Conservation (phyloP, 2,329 filamentous ascomycete genomes). For the Rugonectria rugulosa region DNA sequence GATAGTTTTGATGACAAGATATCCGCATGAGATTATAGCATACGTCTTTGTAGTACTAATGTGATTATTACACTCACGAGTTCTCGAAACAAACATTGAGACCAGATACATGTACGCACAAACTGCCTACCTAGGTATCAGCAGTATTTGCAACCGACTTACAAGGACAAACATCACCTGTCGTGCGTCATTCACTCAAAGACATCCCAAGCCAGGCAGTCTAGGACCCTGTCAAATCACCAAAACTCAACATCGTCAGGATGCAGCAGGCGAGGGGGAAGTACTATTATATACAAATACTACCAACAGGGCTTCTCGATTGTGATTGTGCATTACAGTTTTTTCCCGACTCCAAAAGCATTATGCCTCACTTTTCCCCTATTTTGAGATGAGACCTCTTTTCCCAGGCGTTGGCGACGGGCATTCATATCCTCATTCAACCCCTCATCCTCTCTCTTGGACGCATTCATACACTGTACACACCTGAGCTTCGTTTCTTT, state of each 20-base stretch:
- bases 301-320: slow-evolving; percentile 34
- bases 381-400: slow-evolving; percentile 24
- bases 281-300: slow-evolving; percentile 43
- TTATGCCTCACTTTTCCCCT: slow-evolving; percentile 14
- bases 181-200: too few species aligned
- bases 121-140: too few species aligned
- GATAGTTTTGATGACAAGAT: not conserved
- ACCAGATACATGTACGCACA: too few species aligned
- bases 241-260: too few species aligned
- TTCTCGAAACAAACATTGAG: too few species aligned
- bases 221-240: slow-evolving; percentile 29
- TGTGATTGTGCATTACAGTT: slow-evolving; percentile 39
- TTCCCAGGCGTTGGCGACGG: slow-evolving; percentile 22
- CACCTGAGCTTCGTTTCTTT: slow-evolving; percentile 22
- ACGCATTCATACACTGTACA: slow-evolving; percentile 42
- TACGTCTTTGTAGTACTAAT: too few species aligned
- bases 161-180: not conserved
- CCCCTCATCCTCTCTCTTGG: not conserved
- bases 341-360: slow-evolving; percentile 37
- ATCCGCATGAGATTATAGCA: not conserved
- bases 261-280: slow-evolving; percentile 38
- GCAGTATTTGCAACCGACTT: too few species aligned
- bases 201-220: too few species aligned
- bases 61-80: too few species aligned
- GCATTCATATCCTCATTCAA: slow-evolving; percentile 11